Evolutionary conservation across 768 basidiomycete genomes (phyloP).

Genomic region (Naganishia friedmannii): DNA sequence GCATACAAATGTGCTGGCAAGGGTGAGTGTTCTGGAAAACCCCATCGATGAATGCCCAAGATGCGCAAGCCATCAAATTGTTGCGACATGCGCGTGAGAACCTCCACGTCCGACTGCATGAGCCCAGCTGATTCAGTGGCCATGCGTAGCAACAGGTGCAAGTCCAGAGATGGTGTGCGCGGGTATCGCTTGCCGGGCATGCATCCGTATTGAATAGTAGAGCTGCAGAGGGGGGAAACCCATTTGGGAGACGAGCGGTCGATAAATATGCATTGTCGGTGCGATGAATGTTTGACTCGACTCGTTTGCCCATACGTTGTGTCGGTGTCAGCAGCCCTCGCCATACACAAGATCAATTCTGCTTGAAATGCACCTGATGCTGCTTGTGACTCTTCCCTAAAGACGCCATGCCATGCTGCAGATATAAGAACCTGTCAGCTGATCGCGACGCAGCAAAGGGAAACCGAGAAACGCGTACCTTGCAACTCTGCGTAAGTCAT

Average conservation of each 20-base stretch:
- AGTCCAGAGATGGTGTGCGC: neutral
- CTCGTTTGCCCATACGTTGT: too few species aligned
- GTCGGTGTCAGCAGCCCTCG: neutral
- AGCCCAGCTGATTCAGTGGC: conserved; percentile 9
- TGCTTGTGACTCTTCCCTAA: conserved; percentile 2
- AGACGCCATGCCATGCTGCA: conserved; percentile 16
- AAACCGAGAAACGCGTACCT: conserved; percentile 5
- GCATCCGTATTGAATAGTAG: neutral
- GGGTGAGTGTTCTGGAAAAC: neutral
- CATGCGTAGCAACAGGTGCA: conserved; percentile 21
- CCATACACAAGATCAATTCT: conserved; percentile 5
- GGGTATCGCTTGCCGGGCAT: neutral
- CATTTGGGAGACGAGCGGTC: neutral
- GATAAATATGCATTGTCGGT: conserved; percentile 6
- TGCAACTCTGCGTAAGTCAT: neutral
- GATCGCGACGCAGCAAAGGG: neutral
- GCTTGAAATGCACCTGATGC: conserved; percentile 5
- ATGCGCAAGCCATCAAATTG: conserved; percentile 18
- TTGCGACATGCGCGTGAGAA: conserved; percentile 1
- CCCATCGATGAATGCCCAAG: conserved; percentile 27
- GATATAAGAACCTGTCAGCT: neutral
- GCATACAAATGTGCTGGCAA: conserved; percentile 21
- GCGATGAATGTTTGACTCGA: neutral
- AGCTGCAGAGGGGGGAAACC: conserved; percentile 7
- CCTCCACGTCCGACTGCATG: neutral